phyloP scores from a whole-genome alignment of 495 filamentous ascomycete genomes.

The Annulohypoxylon moriforme region DNA sequence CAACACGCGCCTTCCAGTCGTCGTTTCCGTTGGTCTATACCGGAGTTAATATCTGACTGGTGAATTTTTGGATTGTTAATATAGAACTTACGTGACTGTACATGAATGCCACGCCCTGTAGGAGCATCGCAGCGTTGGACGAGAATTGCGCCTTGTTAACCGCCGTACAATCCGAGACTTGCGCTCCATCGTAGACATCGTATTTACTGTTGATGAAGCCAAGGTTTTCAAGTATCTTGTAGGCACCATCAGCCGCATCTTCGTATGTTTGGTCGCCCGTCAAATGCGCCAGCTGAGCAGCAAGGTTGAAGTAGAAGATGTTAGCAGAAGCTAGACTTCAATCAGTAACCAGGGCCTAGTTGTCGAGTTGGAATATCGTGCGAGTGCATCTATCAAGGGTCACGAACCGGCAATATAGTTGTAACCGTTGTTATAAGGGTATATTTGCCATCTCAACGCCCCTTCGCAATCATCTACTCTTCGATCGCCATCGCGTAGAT shows the following conservation, averaged over 20 bases:
- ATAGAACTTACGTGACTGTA: constrained; percentile 66
- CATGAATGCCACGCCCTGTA: constrained; percentile 75
- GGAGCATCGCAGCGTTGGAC: constrained; percentile 72
- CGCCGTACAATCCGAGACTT: constrained; percentile 64
- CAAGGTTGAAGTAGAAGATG: constrained; percentile 77
- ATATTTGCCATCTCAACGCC: constrained; percentile 82
- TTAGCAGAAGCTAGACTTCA: constrained; percentile 66
- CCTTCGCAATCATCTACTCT: constrained; percentile 77
- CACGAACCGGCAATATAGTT: constrained; percentile 76
- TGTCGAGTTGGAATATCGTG: background rate
- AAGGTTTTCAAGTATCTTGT: constrained; percentile 67
- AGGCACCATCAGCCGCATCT: constrained; percentile 72
- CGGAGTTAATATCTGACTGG: background rate
- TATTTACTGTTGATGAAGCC: constrained; percentile 69
- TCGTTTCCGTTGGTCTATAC: constrained; percentile 59
- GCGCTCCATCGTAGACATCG: constrained; percentile 73
- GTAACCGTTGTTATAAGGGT: constrained; percentile 75
- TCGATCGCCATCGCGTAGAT: constrained; percentile 61
- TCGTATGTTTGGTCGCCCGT: constrained; percentile 77
- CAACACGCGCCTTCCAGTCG: constrained; percentile 68
- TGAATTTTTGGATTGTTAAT: background rate
- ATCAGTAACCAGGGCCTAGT: constrained; percentile 17
- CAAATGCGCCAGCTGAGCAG: constrained; percentile 71
- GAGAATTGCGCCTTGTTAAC: constrained; percentile 70
- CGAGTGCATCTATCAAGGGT: background rate